These are phyloP conservation scores for Paraurostyla sp. DNA, from an alignment of 73 alveolate species.

Conservation along the genomic window DNA sequence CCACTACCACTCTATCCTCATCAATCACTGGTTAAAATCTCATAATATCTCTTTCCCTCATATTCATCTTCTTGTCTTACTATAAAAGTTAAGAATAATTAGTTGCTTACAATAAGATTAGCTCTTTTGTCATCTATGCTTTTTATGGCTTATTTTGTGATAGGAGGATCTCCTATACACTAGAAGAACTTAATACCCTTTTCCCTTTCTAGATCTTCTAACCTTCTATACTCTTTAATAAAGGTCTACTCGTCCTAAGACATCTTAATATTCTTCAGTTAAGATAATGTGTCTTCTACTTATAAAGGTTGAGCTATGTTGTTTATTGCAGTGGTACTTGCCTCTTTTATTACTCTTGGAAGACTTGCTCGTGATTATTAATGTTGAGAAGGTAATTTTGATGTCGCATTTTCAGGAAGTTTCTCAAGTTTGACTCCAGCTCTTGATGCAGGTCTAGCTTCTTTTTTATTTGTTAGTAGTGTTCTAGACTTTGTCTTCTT, in stretches of 20 bases:
- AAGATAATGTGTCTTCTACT: slow-evolving; percentile 67
- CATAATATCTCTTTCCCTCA: slow-evolving; percentile 81
- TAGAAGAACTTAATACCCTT: slow-evolving; percentile 93
- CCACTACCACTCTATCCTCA: slow-evolving; percentile 87
- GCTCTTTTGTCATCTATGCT: slow-evolving; percentile 14
- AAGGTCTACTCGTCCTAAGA: slow-evolving; percentile 88
- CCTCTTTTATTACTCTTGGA: no score
- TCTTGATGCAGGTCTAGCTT: slow-evolving; percentile 49
- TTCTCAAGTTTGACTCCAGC: slow-evolving; percentile 70
- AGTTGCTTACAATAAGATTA: not conserved
- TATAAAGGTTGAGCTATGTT: slow-evolving; percentile 2
- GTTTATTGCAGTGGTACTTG: no score
- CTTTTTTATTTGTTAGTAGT: slow-evolving; percentile 15
- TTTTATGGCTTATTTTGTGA: slow-evolving; percentile 71
- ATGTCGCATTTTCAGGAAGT: slow-evolving; percentile 46
- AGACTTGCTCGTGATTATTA: not conserved
- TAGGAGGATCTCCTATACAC: slow-evolving; percentile 94
- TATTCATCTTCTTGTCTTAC: slow-evolving; percentile 60
- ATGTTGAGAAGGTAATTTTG: not conserved
- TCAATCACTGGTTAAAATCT: slow-evolving; percentile 83
- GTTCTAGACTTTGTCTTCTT: slow-evolving; percentile 61
- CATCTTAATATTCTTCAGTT: slow-evolving; percentile 65
- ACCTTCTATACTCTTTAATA: slow-evolving; percentile 83
- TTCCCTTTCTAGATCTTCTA: slow-evolving; percentile 91
- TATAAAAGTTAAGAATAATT: not conserved